A percentile compares a stretch with the other conserved stretches of the same genome.
Conservation (phyloP, 2,329 filamentous ascomycete species). For the Penicillium sp. region DNA sequence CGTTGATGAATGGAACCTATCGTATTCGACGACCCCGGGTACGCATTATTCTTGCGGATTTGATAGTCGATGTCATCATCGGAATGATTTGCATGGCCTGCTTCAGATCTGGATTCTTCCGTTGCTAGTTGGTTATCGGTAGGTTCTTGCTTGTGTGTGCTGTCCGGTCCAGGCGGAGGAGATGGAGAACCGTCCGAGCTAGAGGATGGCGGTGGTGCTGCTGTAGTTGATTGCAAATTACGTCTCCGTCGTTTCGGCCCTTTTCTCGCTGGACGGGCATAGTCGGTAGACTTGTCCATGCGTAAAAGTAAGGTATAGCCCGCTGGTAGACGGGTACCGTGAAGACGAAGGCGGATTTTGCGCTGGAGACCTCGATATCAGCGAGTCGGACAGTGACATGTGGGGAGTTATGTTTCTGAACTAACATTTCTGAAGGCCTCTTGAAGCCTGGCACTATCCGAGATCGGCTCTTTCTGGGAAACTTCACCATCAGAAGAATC, state of each 20-base stretch:
- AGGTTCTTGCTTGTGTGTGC: not conserved
- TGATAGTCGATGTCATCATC: constrained; percentile 54
- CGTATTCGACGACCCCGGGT: constrained; percentile 68
- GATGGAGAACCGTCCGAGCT: constrained; percentile 30
- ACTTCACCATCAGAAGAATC: constrained; percentile 25
- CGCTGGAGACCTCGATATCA: constrained; percentile 39
- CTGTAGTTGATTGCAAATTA: not conserved
- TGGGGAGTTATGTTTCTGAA: not conserved
- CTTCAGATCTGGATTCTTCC: not conserved
- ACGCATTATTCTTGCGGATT: constrained; percentile 68
- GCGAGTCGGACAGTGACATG: constrained; percentile 1
- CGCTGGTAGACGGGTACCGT: constrained; percentile 60
- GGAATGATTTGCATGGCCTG: constrained; percentile 19
- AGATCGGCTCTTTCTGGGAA: constrained; percentile 21
- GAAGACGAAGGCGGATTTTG: constrained; percentile 63
- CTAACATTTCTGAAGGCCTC: constrained; percentile 56
- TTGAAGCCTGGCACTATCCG: constrained; percentile 55
- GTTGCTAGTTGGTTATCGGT: not conserved
- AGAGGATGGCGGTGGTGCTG: constrained; percentile 20
- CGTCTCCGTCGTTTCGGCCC: constrained; percentile 35
- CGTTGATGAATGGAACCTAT: constrained; percentile 72
- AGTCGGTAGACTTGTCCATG: constrained; percentile 44
- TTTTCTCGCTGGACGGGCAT: constrained; percentile 21
- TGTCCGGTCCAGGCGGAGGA: constrained; percentile 8
- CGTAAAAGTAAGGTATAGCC: constrained; percentile 62